A percentile compares a stretch with the other conserved stretches of the same genome.
These are phyloP conservation scores for Trichopus zeylanicus DNA, from an alignment of 116 monocot species.

Conservation along the genomic window DNA sequence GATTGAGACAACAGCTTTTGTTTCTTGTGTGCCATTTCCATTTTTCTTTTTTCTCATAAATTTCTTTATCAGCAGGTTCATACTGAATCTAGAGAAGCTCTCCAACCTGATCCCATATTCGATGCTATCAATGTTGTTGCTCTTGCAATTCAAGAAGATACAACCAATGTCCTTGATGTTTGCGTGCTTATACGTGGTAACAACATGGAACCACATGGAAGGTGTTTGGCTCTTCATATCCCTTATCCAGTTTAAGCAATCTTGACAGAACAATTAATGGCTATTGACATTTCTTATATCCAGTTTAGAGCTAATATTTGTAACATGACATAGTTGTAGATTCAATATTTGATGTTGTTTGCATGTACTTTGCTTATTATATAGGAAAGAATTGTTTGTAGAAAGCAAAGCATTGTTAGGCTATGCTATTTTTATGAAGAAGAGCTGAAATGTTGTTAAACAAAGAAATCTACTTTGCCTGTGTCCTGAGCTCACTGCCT, in stretches of 20 bases:
- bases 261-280: background rate
- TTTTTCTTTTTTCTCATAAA: background rate
- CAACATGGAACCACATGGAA: constrained; percentile 24
- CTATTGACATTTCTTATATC: too few species aligned
- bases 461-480: too few species aligned
- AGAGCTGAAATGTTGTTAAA: too few species aligned
- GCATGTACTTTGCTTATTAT: too few species aligned
- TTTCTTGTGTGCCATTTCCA: background rate
- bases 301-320: too few species aligned
- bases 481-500: too few species aligned
- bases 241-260: background rate
- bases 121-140: constrained; percentile 84
- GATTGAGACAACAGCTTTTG: background rate
- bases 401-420: too few species aligned
- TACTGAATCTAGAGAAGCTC: constrained; percentile 76
- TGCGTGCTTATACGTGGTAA: constrained; percentile 54
- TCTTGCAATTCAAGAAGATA: constrained; percentile 76
- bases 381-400: too few species aligned
- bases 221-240: constrained; percentile 17
- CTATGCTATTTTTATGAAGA: too few species aligned
- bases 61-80: constrained; percentile 35
- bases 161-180: constrained; percentile 20
- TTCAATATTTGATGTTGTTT: too few species aligned
- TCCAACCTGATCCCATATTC: constrained; percentile 74
- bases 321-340: too few species aligned